Evolutionary conservation across 352 stramenopile species (phyloP).

Genomic region (Pythium rishiriense): DNA sequence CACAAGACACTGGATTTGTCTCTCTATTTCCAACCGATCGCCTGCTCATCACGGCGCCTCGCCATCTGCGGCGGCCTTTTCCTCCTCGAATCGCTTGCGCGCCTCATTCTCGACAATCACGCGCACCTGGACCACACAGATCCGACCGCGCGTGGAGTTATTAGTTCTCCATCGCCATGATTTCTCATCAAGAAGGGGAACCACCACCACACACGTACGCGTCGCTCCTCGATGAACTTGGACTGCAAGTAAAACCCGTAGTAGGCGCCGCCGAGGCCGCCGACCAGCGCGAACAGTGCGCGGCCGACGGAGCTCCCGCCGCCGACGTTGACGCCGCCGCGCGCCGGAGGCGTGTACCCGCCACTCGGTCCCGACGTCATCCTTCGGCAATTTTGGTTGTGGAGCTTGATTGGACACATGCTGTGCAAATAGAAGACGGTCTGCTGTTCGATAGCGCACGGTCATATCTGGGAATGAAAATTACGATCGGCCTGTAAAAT

Average conservation of each 20-base stretch:
- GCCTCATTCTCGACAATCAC: conserved; percentile 64
- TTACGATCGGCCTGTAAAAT: conserved; percentile 1
- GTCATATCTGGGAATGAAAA: neutral
- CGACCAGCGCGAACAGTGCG: conserved; percentile 65
- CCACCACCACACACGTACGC: conserved; percentile 30
- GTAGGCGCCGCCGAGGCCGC: conserved; percentile 71
- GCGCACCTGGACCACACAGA: conserved; percentile 36
- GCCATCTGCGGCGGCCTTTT: conserved; percentile 24
- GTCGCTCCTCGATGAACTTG: conserved; percentile 82
- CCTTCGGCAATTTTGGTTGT: neutral
- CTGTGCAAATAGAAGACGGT: conserved; percentile 18
- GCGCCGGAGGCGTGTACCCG: conserved; percentile 23
- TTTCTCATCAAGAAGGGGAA: neutral
- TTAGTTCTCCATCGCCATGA: neutral
- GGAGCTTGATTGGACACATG: too few species aligned
- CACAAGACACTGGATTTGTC: too few species aligned
- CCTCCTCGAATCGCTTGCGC: conserved; percentile 55
- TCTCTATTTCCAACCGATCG: neutral
- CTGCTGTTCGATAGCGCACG: neutral
- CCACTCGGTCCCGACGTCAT: conserved; percentile 19
- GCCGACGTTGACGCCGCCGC: conserved; percentile 65
- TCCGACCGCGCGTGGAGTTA: neutral
- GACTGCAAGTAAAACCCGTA: conserved; percentile 82
- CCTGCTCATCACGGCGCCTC: neutral
- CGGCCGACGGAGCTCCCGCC: conserved; percentile 68